These are phyloP conservation scores for Hysterium pulicare DNA, from an alignment of 2,329 filamentous ascomycete genomes.

Conservation along the genomic window DNA sequence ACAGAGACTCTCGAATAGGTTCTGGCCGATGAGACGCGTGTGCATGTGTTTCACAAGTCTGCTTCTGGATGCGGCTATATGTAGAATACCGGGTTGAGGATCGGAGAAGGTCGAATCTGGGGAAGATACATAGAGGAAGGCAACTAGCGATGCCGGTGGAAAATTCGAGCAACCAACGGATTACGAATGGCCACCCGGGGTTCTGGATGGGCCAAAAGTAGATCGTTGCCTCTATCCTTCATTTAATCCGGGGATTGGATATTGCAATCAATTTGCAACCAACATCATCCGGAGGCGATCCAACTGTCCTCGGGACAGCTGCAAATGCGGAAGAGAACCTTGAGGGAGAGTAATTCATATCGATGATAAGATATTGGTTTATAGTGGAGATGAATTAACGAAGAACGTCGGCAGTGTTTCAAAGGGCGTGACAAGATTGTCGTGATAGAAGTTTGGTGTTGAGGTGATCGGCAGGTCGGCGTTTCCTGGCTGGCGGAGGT, in stretches of 20 bases:
- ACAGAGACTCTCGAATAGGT: neutral
- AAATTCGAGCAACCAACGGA: neutral
- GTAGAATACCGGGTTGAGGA: neutral
- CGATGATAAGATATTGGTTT: neutral
- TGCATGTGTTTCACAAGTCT: neutral
- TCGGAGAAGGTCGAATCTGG: neutral
- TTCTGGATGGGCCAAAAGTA: neutral
- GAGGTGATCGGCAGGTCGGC: neutral
- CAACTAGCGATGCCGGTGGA: neutral
- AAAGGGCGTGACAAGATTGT: neutral
- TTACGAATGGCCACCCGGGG: neutral
- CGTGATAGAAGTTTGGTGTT: constrained; percentile 1
- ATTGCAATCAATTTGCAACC: neutral
- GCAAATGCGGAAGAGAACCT: neutral
- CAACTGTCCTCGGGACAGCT: neutral
- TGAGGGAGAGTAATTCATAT: neutral
- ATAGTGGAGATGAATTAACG: neutral
- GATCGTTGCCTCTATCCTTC: neutral
- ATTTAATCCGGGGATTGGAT: neutral
- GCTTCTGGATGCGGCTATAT: neutral
- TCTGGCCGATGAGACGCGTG: neutral
- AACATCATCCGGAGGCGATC: neutral
- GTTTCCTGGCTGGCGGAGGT: neutral
- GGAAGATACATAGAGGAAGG: neutral
- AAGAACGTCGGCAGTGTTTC: neutral